A percentile compares a stretch with the other conserved stretches of the same genome.
Conservation (phyloP, 495 filamentous ascomycete genomes). For the Aspergillus sclerotiicarbonarius region DNA sequence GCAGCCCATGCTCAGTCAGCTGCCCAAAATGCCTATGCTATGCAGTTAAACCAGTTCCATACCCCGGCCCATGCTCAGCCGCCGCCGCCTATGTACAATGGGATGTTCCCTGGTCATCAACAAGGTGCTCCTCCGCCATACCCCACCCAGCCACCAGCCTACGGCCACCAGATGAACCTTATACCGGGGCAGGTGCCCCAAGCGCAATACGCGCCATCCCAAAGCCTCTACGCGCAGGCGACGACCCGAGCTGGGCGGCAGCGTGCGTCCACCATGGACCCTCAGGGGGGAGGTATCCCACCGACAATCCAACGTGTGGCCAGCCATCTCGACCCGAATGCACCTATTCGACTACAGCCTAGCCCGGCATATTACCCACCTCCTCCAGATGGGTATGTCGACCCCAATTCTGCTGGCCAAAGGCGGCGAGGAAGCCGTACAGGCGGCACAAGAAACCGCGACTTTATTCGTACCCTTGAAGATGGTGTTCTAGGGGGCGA, state of each 20-base stretch:
- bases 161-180: conserved; percentile 72
- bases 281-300: conserved; percentile 86
- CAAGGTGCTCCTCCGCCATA: conserved; percentile 85
- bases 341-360: conserved; percentile 90
- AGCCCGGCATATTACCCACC: conserved; percentile 98
- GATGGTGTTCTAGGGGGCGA: conserved; percentile 86
- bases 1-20: conserved; percentile 62
- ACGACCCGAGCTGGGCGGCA: conserved; percentile 79
- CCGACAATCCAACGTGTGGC: conserved; percentile 93
- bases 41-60: conserved; percentile 61
- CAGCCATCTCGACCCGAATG: conserved; percentile 91
- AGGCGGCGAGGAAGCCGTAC: conserved; percentile 76
- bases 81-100: conserved; percentile 70
- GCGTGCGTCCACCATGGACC: conserved; percentile 93
- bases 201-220: conserved; percentile 63
- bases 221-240: conserved; percentile 83
- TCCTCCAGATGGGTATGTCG: conserved; percentile 79
- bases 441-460: conserved; percentile 65
- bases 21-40: conserved; percentile 50
- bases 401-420: conserved; percentile 58
- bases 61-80: conserved; percentile 47
- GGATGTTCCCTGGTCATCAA: conserved; percentile 72
- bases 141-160: conserved; percentile 63
- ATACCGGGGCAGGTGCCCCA: conserved; percentile 70
- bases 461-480: conserved; percentile 92